Evolutionary conservation across 345 rosid genomes (phyloP), one percentile per base, ranked within the genome.

Genomic region (Lepidium sativum): DNA sequence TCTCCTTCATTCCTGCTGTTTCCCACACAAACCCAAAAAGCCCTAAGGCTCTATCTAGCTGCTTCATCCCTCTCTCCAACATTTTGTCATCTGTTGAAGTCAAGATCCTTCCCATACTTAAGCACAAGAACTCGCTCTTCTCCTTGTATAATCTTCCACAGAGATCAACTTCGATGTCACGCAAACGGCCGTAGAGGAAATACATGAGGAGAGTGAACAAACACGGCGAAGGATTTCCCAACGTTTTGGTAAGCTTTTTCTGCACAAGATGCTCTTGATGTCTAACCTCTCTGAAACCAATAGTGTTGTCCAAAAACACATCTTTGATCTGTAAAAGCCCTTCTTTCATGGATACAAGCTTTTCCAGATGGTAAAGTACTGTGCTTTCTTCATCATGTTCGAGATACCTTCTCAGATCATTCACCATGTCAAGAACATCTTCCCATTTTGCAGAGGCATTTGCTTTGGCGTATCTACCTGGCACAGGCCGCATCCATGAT

Each of bases 291-390:
- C 79, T 79, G 69, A 78, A 92, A 48, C 92, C 92, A 69, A 83
- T 79, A 55, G 71, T 66, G 50, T 76, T 86, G 23, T 86, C 92
- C n/a, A 84, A 57, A 58, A 69, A 61, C 52, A 92, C 88, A 70
- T 85, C 82, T 73, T 69, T 86, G 70, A 89, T 79, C 54, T 89
- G 91, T 49, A 70, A 50, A 58, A 86, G 63, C 32, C 96, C 98
- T 85, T 89, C 96, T 80, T 85, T 89, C 92, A 92, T 92, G 25
- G 70, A 83, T 54, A 78, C 74, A 25, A 89, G 87, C 79, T 86
- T 92, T 1, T 62, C 71, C 41, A 81, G 49, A 53, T 89, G 87
- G 70, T 82, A 76, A 17, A 77, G 71, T 54, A 75, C 50, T 20
- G 29, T 58, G 16, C 12, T 51, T 3, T 45, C 54, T 63, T 80